Conservation (phyloP, 2,329 filamentous ascomycete genomes). For the Penicillium sp. region DNA sequence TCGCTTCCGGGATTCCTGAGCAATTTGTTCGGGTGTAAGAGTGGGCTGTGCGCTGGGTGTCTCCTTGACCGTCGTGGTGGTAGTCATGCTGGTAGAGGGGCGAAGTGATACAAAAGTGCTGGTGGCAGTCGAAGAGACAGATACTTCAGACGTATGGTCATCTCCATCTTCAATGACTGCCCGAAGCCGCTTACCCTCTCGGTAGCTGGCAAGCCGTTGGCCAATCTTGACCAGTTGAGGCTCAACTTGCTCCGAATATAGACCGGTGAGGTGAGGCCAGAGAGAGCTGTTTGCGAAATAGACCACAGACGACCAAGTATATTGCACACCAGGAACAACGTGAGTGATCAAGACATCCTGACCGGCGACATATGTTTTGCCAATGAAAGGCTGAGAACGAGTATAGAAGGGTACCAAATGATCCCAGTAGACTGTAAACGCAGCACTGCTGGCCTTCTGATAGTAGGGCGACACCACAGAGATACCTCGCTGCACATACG, state of each 20-base stretch:
- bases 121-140: constrained; percentile 28
- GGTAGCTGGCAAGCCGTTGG: constrained; percentile 74
- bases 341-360: constrained; percentile 71
- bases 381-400: constrained; percentile 73
- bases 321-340: constrained; percentile 72
- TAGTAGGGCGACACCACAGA: constrained; percentile 72
- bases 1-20: constrained; percentile 57
- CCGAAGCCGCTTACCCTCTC: constrained; percentile 65
- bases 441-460: constrained; percentile 68
- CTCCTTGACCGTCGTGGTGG: constrained; percentile 30
- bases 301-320: constrained; percentile 70
- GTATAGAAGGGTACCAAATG: constrained; percentile 76
- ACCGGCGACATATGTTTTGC: constrained; percentile 68
- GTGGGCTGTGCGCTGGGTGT: constrained; percentile 32
- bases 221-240: constrained; percentile 92
- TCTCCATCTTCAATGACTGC: constrained; percentile 62
- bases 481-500: constrained; percentile 69
- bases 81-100: constrained; percentile 22
- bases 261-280: constrained; percentile 77
- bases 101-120: constrained; percentile 19
- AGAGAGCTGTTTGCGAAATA: constrained; percentile 75
- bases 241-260: constrained; percentile 92
- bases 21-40: constrained; percentile 51
- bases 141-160: constrained; percentile 36
- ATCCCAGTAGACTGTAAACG: constrained; percentile 38